phyloP scores from a whole-genome alignment of 106 monocot genomes.

The Dioscorea dumetorum region DNA sequence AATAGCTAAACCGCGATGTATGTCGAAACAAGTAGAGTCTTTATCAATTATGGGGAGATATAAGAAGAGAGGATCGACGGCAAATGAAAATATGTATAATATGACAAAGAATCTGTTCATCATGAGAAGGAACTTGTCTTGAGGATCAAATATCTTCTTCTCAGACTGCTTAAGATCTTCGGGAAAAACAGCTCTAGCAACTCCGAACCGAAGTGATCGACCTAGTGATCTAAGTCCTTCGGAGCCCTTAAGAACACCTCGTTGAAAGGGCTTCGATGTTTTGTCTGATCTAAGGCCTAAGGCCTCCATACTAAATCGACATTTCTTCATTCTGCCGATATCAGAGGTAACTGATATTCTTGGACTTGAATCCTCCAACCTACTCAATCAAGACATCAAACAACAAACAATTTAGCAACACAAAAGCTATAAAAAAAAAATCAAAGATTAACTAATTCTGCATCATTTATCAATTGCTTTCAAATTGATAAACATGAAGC shows the following conservation, averaged over 20 bases:
- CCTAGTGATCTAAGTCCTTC: constrained; percentile 56
- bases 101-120: constrained; percentile 64
- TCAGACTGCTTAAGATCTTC: constrained; percentile 66
- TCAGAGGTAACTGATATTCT: constrained; percentile 41
- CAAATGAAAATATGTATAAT: constrained; percentile 60
- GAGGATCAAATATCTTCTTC: constrained; percentile 85
- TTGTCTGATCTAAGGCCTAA: constrained; percentile 26
- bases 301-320: constrained; percentile 49
- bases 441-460: neutral
- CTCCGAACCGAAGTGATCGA: constrained; percentile 53
- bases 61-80: constrained; percentile 81
- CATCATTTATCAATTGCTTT: neutral
- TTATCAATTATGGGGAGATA: constrained; percentile 66
- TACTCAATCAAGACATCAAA: constrained; percentile 15
- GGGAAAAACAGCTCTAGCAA: constrained; percentile 60
- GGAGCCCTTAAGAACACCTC: constrained; percentile 48
- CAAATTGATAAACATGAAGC: neutral
- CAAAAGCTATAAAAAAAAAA: neutral
- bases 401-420: neutral
- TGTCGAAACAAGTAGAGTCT: constrained; percentile 53
- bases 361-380: constrained; percentile 71
- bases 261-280: constrained; percentile 41
- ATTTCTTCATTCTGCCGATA: constrained; percentile 37
- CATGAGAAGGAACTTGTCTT: constrained; percentile 53
- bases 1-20: constrained; percentile 58